Percentiles rank a stretch among this genome's conserved stretches.
Conservation (phyloP, 2,329 filamentous ascomycete species). For the Ceratocystis cacaofunesta region DNA sequence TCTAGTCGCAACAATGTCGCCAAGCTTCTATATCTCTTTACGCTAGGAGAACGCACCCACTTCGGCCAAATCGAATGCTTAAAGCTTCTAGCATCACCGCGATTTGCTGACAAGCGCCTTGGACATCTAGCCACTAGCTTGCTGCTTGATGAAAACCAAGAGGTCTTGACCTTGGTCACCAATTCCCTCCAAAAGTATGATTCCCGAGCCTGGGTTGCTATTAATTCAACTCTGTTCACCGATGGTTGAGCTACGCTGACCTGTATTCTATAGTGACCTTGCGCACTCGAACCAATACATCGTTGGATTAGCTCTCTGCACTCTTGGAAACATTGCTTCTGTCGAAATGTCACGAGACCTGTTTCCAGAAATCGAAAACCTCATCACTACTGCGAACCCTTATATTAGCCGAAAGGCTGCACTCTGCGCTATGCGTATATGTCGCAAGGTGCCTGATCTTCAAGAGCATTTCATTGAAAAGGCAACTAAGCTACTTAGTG, state of each 20-base stretch:
- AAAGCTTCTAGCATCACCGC: constrained; percentile 88
- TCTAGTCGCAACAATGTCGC: constrained; percentile 92
- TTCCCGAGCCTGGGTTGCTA: too few relatives aligned
- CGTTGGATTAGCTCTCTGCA: constrained; percentile 88
- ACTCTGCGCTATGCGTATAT: constrained; percentile 98
- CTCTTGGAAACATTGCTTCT: constrained; percentile 92
- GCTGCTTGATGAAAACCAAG: constrained; percentile 92
- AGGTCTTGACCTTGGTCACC: constrained; percentile 90
- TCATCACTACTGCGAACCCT: constrained; percentile 88
- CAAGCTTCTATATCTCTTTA: constrained; percentile 96
- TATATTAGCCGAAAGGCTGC: constrained; percentile 96
- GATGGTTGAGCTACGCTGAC: constrained; percentile 17
- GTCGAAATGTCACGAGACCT: constrained; percentile 97
- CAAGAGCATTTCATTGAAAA: constrained; percentile 97
- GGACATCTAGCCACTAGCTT: constrained; percentile 95
- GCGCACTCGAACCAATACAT: constrained; percentile 98
- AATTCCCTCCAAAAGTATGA: constrained; percentile 92
- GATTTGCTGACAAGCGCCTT: constrained; percentile 92
- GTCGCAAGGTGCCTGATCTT: constrained; percentile 89
- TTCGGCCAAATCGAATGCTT: constrained; percentile 99
- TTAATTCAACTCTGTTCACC: not conserved
- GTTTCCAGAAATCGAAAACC: constrained; percentile 86
- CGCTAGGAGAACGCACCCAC: constrained; percentile 89
- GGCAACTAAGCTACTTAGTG: constrained; percentile 70
- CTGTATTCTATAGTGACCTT: constrained; percentile 51